phyloP scores from a whole-genome alignment of 2,329 filamentous ascomycete genomes.

The Fusarium metavorans region DNA sequence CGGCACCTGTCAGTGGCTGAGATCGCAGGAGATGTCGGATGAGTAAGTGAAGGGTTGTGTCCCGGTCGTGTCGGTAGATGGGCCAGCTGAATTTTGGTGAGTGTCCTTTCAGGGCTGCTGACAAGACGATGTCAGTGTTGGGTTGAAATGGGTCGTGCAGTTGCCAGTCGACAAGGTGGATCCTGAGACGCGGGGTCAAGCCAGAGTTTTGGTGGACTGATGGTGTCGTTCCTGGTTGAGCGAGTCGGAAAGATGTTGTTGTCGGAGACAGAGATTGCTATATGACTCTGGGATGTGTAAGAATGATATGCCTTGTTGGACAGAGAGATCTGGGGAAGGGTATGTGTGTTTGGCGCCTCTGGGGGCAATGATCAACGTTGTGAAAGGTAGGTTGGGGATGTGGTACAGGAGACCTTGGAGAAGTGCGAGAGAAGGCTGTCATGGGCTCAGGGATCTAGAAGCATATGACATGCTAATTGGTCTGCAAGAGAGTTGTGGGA shows the following conservation, averaged over 20 bases:
- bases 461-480: conserved; percentile 17
- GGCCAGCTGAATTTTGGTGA: background rate
- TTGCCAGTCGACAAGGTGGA: conserved; percentile 9
- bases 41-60: background rate
- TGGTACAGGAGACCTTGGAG: conserved; percentile 3
- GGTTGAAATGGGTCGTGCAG: background rate
- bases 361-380: conserved; percentile 1
- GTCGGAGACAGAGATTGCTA: background rate
- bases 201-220: conserved; percentile 20
- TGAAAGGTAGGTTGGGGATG: background rate
- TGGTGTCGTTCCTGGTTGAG: background rate
- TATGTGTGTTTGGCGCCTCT: background rate
- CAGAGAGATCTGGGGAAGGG: background rate
- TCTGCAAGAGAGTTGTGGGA: background rate
- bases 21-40: background rate
- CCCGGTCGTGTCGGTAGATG: background rate
- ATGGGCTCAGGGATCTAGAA: conserved; percentile 9
- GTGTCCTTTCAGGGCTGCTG: background rate
- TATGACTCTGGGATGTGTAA: background rate
- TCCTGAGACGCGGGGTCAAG: conserved; percentile 37
- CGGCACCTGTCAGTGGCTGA: background rate
- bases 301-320: background rate
- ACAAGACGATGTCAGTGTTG: background rate
- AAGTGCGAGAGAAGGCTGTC: conserved; percentile 3
- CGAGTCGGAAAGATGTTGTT: background rate